Evolutionary conservation across 148 eudicot species (phyloP).

Genomic region (Cornus controversa): DNA sequence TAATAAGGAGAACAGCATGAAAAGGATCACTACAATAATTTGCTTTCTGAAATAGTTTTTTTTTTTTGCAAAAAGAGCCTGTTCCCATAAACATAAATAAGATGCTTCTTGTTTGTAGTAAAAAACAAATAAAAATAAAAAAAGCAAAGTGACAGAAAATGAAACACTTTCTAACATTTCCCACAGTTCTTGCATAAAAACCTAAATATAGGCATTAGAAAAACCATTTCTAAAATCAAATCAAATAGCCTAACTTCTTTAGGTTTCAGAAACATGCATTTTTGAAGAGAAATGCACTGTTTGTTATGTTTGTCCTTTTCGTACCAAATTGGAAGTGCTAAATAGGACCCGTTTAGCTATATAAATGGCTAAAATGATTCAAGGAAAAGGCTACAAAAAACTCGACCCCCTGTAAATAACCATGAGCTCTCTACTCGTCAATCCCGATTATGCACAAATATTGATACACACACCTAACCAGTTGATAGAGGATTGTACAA

Average conservation of each 20-base stretch:
- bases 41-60: background rate
- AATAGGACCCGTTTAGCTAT: background rate
- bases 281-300: background rate
- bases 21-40: background rate
- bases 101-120: background rate
- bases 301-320: background rate
- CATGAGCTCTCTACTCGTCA: too few species aligned
- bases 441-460: too few species aligned
- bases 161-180: background rate
- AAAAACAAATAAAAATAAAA: background rate
- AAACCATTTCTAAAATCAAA: background rate
- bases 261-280: background rate
- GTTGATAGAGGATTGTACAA: background rate
- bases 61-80: background rate
- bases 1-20: too few species aligned
- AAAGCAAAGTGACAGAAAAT: constrained; percentile 2
- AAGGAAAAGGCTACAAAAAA: background rate
- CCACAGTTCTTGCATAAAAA: background rate
- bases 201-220: background rate
- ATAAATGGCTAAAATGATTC: background rate
- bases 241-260: background rate
- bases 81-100: background rate
- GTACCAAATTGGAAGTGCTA: background rate
- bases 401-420: too few species aligned
- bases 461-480: background rate